Percentiles rank a stretch among this genome's conserved stretches.
Conservation (phyloP, 441 rosid genomes). For the Daphne laureola region DNA sequence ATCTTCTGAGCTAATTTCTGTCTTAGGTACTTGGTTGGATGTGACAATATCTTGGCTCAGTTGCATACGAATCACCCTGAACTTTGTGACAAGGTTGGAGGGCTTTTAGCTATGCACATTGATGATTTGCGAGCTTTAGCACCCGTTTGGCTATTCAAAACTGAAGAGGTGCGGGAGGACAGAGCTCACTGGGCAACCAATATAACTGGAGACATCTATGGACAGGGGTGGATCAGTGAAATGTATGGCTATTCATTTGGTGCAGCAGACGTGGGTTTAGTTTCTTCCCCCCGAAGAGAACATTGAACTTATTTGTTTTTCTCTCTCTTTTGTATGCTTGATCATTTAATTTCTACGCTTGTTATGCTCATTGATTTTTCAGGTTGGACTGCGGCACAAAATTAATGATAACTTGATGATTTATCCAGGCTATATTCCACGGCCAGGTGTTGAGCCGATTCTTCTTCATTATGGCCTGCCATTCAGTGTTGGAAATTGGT, state of each 20-base stretch:
- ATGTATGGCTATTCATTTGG: constrained; percentile 99
- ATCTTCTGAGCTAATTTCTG: constrained; percentile 6
- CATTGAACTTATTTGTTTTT: neutral
- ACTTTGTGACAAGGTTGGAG: constrained; percentile 96
- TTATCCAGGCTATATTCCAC: constrained; percentile 92
- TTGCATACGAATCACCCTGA: constrained; percentile 80
- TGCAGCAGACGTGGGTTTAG: constrained; percentile 78
- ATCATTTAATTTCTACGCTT: constrained; percentile 2
- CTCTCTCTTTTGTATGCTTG: neutral
- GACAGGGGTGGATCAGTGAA: constrained; percentile 97
- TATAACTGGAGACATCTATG: constrained; percentile 92
- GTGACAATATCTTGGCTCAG: constrained; percentile 80
- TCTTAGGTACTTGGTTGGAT: constrained; percentile 83
- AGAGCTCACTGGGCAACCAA: constrained; percentile 91
- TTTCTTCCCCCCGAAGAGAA: constrained; percentile 6
- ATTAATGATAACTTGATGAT: constrained; percentile 84
- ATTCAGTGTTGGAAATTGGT: constrained; percentile 86
- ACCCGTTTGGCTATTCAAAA: constrained; percentile 94
- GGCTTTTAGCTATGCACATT: constrained; percentile 94
- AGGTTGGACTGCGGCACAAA: constrained; percentile 97
- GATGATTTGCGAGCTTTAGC: constrained; percentile 91
- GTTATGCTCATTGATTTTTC: constrained; percentile 18
- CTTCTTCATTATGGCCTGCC: constrained; percentile 94
- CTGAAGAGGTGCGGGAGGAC: constrained; percentile 94
- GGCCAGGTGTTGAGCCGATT: constrained; percentile 72